Evolutionary conservation across 768 basidiomycete species (phyloP).

Genomic region (Hygrophorus russula): DNA sequence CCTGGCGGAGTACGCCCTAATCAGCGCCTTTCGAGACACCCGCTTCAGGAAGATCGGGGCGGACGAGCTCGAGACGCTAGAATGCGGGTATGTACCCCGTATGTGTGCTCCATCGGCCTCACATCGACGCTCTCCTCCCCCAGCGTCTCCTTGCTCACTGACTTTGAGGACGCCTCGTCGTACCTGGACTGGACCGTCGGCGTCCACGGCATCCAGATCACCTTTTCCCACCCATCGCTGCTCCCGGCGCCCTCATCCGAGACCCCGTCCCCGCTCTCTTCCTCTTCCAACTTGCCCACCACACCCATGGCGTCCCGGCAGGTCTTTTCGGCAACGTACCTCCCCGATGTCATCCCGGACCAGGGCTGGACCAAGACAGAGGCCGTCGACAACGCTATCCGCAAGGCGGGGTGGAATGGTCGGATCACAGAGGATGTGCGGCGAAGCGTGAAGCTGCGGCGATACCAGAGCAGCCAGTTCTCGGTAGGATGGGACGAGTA

Average conservation of each 20-base stretch:
- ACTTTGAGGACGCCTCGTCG: constrained; percentile 75
- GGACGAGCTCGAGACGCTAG: constrained; percentile 66
- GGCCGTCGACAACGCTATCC: constrained; percentile 83
- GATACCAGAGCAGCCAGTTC: constrained; percentile 73
- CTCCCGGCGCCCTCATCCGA: constrained; percentile 44
- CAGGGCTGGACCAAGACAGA: constrained; percentile 93
- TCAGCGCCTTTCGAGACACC: constrained; percentile 82
- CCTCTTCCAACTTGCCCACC: constrained; percentile 43
- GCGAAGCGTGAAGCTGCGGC: constrained; percentile 59
- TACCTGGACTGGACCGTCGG: constrained; percentile 94
- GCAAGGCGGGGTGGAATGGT: constrained; percentile 87
- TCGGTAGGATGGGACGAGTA: constrained; percentile 69
- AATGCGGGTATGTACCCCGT: constrained; percentile 65
- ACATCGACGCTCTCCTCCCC: not conserved
- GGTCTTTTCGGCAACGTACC: constrained; percentile 76
- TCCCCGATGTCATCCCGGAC: constrained; percentile 85
- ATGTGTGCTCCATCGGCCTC: constrained; percentile 4
- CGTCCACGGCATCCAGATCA: constrained; percentile 83
- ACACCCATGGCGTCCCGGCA: constrained; percentile 38
- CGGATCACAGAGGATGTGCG: constrained; percentile 74
- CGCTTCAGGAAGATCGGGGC: constrained; percentile 75
- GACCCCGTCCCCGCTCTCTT: constrained; percentile 63
- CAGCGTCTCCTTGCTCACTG: constrained; percentile 87
- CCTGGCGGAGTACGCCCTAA: constrained; percentile 80
- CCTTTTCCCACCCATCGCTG: constrained; percentile 71